Evolutionary conservation across 495 filamentous ascomycete genomes (phyloP).

Genomic region (Talaromyces nanjingensis): DNA sequence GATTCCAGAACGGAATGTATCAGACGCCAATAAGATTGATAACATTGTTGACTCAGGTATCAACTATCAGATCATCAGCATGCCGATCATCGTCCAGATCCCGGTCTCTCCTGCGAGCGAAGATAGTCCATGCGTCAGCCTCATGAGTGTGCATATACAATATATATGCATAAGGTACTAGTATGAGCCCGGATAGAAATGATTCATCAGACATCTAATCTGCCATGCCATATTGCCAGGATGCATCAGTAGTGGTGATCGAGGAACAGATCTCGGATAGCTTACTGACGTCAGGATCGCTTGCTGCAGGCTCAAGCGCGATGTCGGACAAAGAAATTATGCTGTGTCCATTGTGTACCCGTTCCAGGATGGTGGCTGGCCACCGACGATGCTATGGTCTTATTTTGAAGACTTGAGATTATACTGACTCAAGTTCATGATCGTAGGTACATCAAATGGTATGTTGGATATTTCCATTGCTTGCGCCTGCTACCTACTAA

Average conservation of each 20-base stretch:
- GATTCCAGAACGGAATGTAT: background rate
- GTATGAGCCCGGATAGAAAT: background rate
- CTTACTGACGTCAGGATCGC: background rate
- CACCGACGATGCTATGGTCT: background rate
- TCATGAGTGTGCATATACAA: background rate
- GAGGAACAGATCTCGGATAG: background rate
- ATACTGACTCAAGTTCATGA: background rate
- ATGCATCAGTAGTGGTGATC: background rate
- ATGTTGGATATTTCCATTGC: background rate
- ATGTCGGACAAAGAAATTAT: constrained; percentile 4
- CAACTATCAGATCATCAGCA: background rate
- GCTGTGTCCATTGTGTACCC: background rate
- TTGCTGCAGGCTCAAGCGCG: background rate
- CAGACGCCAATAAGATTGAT: background rate
- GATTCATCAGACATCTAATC: background rate
- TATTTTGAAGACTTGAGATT: background rate
- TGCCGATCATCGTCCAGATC: background rate
- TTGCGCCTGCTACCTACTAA: background rate
- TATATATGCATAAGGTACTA: background rate
- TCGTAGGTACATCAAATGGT: background rate
- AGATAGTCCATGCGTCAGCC: background rate
- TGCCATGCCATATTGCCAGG: no score
- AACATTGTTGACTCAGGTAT: background rate
- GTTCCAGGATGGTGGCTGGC: background rate
- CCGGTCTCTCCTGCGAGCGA: background rate